These are phyloP conservation scores for Chrysoporthe cubensis DNA, from an alignment of 2,329 filamentous ascomycete genomes.

Conservation along the genomic window DNA sequence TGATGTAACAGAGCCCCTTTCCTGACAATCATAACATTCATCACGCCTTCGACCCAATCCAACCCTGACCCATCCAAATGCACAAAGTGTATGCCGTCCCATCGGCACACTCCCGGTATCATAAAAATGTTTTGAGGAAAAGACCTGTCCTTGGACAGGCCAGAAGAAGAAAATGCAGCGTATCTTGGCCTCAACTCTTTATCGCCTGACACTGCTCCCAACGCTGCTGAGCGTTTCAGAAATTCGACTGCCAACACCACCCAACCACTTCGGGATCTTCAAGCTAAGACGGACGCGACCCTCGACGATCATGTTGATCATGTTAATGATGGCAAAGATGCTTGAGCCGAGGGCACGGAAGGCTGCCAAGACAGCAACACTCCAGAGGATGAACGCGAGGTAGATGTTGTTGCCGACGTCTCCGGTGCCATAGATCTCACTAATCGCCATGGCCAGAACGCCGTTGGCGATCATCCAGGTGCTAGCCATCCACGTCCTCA, in stretches of 20 bases:
- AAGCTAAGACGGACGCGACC: slow-evolving; percentile 70
- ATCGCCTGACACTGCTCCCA: slow-evolving; percentile 47
- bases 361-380: slow-evolving; percentile 80
- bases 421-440: slow-evolving; percentile 77
- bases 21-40: slow-evolving; percentile 1
- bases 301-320: slow-evolving; percentile 83
- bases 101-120: slow-evolving; percentile 6
- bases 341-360: slow-evolving; percentile 85
- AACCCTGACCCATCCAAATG: slow-evolving; percentile 9
- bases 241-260: slow-evolving; percentile 48
- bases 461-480: slow-evolving; percentile 93
- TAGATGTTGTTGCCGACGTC: slow-evolving; percentile 84
- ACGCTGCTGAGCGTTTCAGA: slow-evolving; percentile 56
- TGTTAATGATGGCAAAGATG: slow-evolving; percentile 82
- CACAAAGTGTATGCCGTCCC: slow-evolving; percentile 12
- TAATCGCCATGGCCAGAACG: slow-evolving; percentile 89
- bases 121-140: slow-evolving; percentile 7
- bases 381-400: slow-evolving; percentile 90
- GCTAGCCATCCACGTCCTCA: slow-evolving; percentile 97
- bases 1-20: neutral
- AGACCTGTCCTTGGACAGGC: neutral
- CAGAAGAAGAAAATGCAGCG: neutral
- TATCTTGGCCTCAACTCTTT: slow-evolving; percentile 21
- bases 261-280: slow-evolving; percentile 57
- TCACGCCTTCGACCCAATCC: slow-evolving; percentile 3